phyloP scores from a whole-genome alignment of 306 rosid genomes.

The Cucurbita maxima region DNA sequence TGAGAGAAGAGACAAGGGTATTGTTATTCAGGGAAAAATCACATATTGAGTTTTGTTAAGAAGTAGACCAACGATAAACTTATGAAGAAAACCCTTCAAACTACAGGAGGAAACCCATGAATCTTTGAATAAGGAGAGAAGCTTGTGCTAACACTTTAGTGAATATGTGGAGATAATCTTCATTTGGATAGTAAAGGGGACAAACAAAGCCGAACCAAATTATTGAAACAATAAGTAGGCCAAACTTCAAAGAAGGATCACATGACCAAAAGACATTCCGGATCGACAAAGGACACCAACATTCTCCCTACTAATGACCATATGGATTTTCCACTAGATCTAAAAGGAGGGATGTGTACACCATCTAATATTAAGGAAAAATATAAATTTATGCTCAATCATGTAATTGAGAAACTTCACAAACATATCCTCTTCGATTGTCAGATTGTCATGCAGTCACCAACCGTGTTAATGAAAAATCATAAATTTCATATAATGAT shows the following conservation, averaged over 20 bases:
- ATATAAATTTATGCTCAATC: not conserved
- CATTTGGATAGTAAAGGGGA: no score
- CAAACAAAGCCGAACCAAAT: no score
- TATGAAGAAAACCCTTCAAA: no score
- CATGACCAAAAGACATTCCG: not conserved
- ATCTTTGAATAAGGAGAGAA: no score
- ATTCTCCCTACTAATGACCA: not conserved
- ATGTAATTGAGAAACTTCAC: not conserved
- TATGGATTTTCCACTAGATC: not conserved
- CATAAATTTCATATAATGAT: not conserved
- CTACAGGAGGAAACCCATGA: no score
- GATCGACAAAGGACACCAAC: not conserved
- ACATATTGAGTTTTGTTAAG: no score
- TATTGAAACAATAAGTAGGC: not conserved
- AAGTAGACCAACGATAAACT: no score
- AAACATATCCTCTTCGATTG: not conserved
- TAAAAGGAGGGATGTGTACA: not conserved
- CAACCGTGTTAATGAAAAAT: not conserved
- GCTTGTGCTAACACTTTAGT: no score
- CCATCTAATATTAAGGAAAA: not conserved
- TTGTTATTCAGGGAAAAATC: no score
- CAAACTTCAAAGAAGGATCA: not conserved
- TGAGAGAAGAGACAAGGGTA: not conserved
- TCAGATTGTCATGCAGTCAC: not conserved
- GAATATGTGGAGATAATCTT: no score